These are phyloP conservation scores for Penicillium daleae DNA, from an alignment of 495 filamentous ascomycete genomes.

Conservation along the genomic window DNA sequence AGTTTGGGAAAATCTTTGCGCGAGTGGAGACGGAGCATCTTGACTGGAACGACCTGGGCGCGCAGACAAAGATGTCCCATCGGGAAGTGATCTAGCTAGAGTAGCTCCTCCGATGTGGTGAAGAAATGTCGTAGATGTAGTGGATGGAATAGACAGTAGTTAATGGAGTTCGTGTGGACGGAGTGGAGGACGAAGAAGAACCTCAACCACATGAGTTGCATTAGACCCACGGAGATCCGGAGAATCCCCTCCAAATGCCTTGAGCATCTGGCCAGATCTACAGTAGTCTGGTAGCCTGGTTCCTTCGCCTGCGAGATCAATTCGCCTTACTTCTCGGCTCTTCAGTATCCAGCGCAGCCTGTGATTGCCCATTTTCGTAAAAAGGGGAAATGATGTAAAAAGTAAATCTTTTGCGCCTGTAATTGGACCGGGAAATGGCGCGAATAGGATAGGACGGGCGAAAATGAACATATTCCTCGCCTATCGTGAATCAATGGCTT, in stretches of 20 bases:
- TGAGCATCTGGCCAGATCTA: not conserved
- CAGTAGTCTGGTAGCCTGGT: not conserved
- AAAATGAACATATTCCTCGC: not conserved
- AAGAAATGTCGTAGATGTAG: not conserved
- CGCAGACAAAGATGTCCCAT: not conserved
- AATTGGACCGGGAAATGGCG: conserved; percentile 13
- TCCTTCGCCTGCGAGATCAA: not conserved
- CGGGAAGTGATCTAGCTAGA: not conserved
- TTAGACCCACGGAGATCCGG: conserved; percentile 26
- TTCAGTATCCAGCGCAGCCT: not conserved
- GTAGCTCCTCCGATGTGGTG: not conserved
- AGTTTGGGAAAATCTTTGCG: not conserved
- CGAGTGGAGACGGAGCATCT: not conserved
- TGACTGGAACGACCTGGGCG: not conserved
- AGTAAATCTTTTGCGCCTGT: not conserved
- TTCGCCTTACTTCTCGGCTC: not conserved
- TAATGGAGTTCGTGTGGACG: not conserved
- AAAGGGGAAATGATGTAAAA: not conserved
- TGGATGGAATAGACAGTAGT: not conserved
- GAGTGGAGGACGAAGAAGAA: not conserved
- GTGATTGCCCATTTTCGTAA: conserved; percentile 15
- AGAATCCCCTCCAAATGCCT: conserved; percentile 13
- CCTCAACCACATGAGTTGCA: conserved; percentile 18
- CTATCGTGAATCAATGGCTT: not conserved
- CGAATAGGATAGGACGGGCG: conserved; percentile 1